Conservation (phyloP, 805 yeast species). For the Ogataea pilisensis region DNA sequence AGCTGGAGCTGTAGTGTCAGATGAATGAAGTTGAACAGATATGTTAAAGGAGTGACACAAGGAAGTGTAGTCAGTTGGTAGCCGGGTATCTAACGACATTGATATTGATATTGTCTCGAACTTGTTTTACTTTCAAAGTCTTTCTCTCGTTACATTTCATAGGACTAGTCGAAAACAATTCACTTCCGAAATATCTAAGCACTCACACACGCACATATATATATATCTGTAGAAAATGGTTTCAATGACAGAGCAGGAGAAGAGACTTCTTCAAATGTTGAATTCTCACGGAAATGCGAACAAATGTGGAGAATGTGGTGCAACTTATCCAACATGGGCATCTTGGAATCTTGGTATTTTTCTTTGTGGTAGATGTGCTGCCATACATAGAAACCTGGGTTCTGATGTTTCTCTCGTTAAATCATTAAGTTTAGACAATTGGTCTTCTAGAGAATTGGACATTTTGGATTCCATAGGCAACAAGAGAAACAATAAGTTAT, state of each 20-base stretch:
- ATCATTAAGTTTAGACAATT: conserved; percentile 67
- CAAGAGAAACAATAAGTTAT: conserved; percentile 49
- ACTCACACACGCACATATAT: too few species aligned
- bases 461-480: conserved; percentile 50
- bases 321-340: conserved; percentile 59
- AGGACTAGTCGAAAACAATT: too few species aligned
- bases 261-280: conserved; percentile 50
- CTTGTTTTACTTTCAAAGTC: too few species aligned
- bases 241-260: conserved; percentile 23
- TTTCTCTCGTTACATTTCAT: too few species aligned
- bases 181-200: too few species aligned
- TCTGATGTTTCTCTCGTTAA: conserved; percentile 60
- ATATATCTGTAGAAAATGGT: too few species aligned
- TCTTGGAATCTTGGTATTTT: conserved; percentile 57
- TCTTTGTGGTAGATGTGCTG: conserved; percentile 82
- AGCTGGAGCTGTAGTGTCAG: too few species aligned
- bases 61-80: too few species aligned
- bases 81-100: too few species aligned
- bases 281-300: conserved; percentile 57
- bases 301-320: conserved; percentile 76
- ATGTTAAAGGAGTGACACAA: too few species aligned
- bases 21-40: too few species aligned
- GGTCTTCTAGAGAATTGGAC: conserved; percentile 58
- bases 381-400: conserved; percentile 67
- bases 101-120: too few species aligned